phyloP scores from a whole-genome alignment of 768 basidiomycete species.

The Exidia glandulosa region DNA sequence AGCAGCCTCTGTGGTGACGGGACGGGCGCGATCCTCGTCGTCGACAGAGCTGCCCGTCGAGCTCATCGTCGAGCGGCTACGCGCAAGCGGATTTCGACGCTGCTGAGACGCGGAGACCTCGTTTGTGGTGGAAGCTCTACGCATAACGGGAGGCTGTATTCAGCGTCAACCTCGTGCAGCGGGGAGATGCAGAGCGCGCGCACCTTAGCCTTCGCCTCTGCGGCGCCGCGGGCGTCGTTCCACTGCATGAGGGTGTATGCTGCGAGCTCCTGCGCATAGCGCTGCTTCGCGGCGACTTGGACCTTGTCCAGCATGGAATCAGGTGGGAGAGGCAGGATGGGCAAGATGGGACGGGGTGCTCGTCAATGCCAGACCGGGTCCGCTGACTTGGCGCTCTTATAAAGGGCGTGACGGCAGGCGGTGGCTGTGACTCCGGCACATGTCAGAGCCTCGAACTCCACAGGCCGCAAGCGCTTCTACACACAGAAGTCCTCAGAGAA shows the following conservation, averaged over 20 bases:
- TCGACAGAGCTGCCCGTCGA: neutral
- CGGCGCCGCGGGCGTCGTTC: slow-evolving; percentile 15
- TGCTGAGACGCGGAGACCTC: neutral
- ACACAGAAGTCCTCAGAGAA: too few relatives aligned
- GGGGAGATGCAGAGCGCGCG: neutral
- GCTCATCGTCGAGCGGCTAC: neutral
- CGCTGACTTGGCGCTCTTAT: too few relatives aligned
- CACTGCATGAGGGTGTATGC: slow-evolving; percentile 30
- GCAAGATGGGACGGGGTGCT: too few relatives aligned
- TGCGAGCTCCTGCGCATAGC: slow-evolving; percentile 27
- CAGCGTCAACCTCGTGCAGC: neutral
- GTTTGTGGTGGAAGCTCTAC: neutral
- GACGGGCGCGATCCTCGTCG: neutral
- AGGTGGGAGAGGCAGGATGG: neutral
- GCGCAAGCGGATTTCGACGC: neutral
- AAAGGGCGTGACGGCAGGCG: too few relatives aligned
- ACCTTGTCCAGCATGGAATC: neutral
- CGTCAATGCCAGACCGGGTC: too few relatives aligned
- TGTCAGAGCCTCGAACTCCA: too few relatives aligned
- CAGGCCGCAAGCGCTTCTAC: too few relatives aligned
- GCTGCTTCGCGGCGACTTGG: slow-evolving; percentile 14
- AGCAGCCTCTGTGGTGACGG: neutral
- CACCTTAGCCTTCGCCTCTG: neutral
- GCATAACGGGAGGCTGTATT: neutral
- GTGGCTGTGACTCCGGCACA: too few relatives aligned